phyloP scores from a whole-genome alignment of 257 asterid genomes.

The Primulina tabacum region DNA sequence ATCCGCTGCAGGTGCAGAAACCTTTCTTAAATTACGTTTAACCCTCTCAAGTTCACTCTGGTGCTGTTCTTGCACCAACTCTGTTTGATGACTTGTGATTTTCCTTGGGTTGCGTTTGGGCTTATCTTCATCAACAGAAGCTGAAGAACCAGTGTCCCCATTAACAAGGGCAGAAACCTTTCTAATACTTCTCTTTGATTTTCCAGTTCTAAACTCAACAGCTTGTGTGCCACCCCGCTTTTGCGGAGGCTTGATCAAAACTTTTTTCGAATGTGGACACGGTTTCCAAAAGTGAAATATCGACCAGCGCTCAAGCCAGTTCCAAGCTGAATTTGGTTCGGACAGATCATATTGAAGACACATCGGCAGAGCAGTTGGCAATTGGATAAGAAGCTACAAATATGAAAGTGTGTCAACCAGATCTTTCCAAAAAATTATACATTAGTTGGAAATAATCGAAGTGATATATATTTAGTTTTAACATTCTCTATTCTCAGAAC shows the following conservation, averaged over 20 bases:
- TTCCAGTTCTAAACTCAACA: slow-evolving; percentile 50
- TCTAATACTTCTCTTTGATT: slow-evolving; percentile 62
- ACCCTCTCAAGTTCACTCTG: slow-evolving; percentile 72
- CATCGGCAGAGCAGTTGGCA: slow-evolving; percentile 81
- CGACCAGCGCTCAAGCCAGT: slow-evolving; percentile 96
- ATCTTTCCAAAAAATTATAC: neutral
- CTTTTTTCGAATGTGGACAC: slow-evolving; percentile 42
- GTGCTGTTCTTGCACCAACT: slow-evolving; percentile 57
- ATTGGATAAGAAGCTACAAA: slow-evolving; percentile 59
- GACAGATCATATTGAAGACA: slow-evolving; percentile 72
- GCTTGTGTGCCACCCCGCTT: slow-evolving; percentile 38
- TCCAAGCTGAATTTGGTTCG: slow-evolving; percentile 78
- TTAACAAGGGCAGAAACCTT: slow-evolving; percentile 48
- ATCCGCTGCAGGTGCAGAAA: slow-evolving; percentile 55
- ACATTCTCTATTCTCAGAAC: neutral
- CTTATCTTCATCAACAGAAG: slow-evolving; percentile 55
- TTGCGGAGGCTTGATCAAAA: slow-evolving; percentile 48
- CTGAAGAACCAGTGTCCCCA: slow-evolving; percentile 45
- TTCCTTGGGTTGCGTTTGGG: slow-evolving; percentile 57
- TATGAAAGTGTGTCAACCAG: slow-evolving; percentile 21
- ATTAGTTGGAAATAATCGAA: neutral
- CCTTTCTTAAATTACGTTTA: slow-evolving; percentile 60
- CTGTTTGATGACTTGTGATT: slow-evolving; percentile 43
- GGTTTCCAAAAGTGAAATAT: slow-evolving; percentile 68
- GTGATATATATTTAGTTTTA: neutral